Percentiles rank a stretch among this genome's conserved stretches.
Evolutionary conservation across 2,329 filamentous ascomycete genomes (phyloP).

Genomic region (Elsinoe fawcettii): DNA sequence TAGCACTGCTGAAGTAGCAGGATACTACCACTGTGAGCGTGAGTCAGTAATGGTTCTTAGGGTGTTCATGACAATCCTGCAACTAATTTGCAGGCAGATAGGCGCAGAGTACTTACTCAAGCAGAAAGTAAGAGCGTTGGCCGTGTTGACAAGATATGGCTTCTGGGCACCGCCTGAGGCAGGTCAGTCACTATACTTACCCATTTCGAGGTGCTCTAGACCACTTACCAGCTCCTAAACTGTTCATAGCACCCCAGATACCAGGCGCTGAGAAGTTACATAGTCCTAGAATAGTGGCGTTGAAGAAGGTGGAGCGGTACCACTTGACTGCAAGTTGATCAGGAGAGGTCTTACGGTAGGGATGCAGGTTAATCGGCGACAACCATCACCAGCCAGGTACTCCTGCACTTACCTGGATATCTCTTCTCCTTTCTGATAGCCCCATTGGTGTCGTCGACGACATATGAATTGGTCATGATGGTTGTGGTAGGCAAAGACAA

Average conservation of each 20-base stretch:
- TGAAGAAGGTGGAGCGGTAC: constrained; percentile 65
- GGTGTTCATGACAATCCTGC: too few species aligned
- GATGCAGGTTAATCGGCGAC: neutral
- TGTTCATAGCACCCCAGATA: constrained; percentile 63
- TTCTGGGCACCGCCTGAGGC: constrained; percentile 60
- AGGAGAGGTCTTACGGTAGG: neutral
- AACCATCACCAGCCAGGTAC: neutral
- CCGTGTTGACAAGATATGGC: constrained; percentile 61
- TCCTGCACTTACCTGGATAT: neutral
- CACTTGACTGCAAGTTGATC: constrained; percentile 28
- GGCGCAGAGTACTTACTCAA: constrained; percentile 36
- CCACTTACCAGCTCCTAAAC: neutral
- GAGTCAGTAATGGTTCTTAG: too few species aligned
- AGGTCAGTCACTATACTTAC: constrained; percentile 38
- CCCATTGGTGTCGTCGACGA: neutral
- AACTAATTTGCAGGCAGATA: too few species aligned
- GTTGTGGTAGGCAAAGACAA: neutral
- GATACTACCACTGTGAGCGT: constrained; percentile 50
- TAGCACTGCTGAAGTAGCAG: constrained; percentile 56
- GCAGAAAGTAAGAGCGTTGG: constrained; percentile 64
- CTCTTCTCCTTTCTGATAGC: neutral
- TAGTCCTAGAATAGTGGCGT: constrained; percentile 62
- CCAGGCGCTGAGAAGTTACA: constrained; percentile 65
- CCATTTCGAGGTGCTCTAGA: neutral
- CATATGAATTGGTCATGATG: neutral